A percentile compares a stretch with the other conserved stretches of the same genome.
phyloP scores from a whole-genome alignment of 176 grass and related monocot species.

The Miscanthus lutarioriparius region DNA sequence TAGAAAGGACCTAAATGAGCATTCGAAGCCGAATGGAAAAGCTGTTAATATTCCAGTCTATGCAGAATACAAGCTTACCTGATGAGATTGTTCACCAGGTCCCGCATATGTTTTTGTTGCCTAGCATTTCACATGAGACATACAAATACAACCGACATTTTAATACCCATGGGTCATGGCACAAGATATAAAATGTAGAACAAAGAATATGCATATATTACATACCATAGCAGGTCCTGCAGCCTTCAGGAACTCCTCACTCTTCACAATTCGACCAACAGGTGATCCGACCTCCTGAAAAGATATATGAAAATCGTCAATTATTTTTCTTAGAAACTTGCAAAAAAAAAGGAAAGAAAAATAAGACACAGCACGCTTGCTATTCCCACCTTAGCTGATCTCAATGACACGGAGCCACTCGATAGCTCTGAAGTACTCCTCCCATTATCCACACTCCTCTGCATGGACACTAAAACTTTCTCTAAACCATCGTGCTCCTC shows the following conservation, averaged over 20 bases:
- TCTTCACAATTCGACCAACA: slow-evolving; percentile 31
- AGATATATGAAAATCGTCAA: not conserved
- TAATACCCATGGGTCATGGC: not conserved
- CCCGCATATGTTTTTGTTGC: slow-evolving; percentile 44
- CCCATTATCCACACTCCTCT: slow-evolving; percentile 30
- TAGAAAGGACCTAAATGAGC: not conserved
- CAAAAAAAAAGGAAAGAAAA: not conserved
- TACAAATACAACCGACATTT: slow-evolving; percentile 6
- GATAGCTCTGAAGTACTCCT: slow-evolving; percentile 44
- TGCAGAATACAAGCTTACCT: slow-evolving; percentile 43
- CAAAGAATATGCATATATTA: slow-evolving; percentile 12
- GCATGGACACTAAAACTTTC: slow-evolving; percentile 40
- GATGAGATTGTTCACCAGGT: slow-evolving; percentile 39
- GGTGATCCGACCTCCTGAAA: slow-evolving; percentile 45
- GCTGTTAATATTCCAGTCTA: not conserved
- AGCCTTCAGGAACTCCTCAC: slow-evolving; percentile 22
- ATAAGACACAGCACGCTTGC: slow-evolving; percentile 18
- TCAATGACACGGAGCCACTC: slow-evolving; percentile 50
- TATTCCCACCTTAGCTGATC: slow-evolving; percentile 40
- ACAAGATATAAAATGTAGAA: not conserved
- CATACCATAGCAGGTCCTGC: slow-evolving; percentile 38
- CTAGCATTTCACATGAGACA: slow-evolving; percentile 34
- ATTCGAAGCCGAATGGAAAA: not conserved
- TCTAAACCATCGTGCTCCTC: slow-evolving; percentile 40
- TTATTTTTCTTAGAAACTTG: slow-evolving; percentile 4